Evolutionary conservation across 768 basidiomycete genomes (phyloP), one percentile per base, ranked within the genome.

Genomic region (Piloderma croceum): DNA sequence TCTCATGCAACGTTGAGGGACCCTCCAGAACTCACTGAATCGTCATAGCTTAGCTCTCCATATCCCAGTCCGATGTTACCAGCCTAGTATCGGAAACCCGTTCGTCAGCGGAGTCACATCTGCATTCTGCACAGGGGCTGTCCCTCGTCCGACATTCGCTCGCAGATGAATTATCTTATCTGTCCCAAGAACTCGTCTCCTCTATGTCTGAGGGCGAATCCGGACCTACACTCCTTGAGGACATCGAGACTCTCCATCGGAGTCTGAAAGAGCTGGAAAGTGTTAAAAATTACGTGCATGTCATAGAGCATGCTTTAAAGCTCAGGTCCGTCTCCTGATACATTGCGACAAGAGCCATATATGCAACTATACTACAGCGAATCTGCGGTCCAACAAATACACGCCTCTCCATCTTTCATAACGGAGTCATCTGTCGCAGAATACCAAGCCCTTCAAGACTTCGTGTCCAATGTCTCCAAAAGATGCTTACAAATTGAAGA

Each of bases 211-310:
- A 69, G 11, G 69, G 65, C 32, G 68, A 71, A 7, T 62, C 57
- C n/a, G 50, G 62, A 31, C 67, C 81, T 3, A 89, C 83, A 0
- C 63, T 98, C 4, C 67, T 94, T 7, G 85, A 91, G 58, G 83
- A 88, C 33, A 69, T 97, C 44, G 88, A 94, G 55, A 74, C 70
- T 0, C 61, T 93, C 47, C 89, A 93, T 53, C 69, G 79, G 34
- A 79, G 76, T 52, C 53, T 94, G 51, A 81, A 79, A 56, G 83
- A 90, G 53, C 69, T 96, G 27, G 73, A 87, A 51, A 76, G 75
- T 44, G 78, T 91, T 17, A 78, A 78, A 51, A 70, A 72, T 19
- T 96, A 94, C 61, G 79, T 87, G 7, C 76, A 77, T 36, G 67
- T 91, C 11, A 67, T 92, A 33, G 76, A 89, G 47, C 76, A 73